Conservation (phyloP, 345 rosid species). For the Bruguiera sexangula region DNA sequence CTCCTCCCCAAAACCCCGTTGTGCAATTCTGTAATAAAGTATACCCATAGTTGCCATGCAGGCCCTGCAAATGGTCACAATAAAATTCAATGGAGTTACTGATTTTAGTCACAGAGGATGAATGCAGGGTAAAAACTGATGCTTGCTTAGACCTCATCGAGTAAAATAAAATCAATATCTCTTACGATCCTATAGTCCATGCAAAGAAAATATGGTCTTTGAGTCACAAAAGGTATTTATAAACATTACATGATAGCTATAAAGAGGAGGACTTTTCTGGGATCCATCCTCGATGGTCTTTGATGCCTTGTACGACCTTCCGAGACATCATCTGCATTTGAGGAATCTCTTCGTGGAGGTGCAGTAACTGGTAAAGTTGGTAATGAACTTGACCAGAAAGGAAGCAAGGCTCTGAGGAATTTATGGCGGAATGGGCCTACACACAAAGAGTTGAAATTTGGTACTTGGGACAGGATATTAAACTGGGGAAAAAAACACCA, state of each 20-base stretch:
- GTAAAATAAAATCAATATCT: too few species aligned
- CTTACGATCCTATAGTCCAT: too few species aligned
- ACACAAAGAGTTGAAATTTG: slow-evolving; percentile 15
- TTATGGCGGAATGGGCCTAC: slow-evolving; percentile 84
- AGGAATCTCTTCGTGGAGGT: slow-evolving; percentile 74
- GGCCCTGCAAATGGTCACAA: slow-evolving; percentile 58
- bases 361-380: slow-evolving; percentile 97
- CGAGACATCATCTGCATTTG: slow-evolving; percentile 56
- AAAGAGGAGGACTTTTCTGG: slow-evolving; percentile 75
- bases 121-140: too few species aligned
- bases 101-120: too few species aligned
- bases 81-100: not conserved
- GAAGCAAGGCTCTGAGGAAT: slow-evolving; percentile 87
- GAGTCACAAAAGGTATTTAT: not conserved
- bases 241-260: slow-evolving; percentile 82
- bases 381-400: slow-evolving; percentile 97
- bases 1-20: slow-evolving; percentile 62
- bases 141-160: too few species aligned
- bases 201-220: too few species aligned
- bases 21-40: slow-evolving; percentile 91
- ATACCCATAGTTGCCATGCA: slow-evolving; percentile 98
- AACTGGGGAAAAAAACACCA: not conserved
- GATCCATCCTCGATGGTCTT: slow-evolving; percentile 78
- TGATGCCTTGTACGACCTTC: slow-evolving; percentile 70
- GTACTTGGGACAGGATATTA: not conserved